Evolutionary conservation across 257 asterid genomes (phyloP), one percentile per base, ranked within the genome.

Genomic region (Asclepias syriaca): DNA sequence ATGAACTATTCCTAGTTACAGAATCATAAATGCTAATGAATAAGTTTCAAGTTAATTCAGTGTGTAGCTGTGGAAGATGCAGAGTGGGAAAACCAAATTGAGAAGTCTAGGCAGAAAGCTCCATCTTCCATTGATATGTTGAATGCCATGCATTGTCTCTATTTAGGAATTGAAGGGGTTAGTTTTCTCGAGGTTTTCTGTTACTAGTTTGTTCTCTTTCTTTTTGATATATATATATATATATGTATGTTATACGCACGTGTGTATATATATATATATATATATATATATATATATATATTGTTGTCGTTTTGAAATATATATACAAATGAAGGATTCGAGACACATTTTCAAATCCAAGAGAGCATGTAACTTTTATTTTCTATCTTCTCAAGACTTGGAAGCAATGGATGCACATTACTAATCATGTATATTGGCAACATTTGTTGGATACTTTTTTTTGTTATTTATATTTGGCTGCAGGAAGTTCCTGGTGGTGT

Each of bases 101-200:
- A 71, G 75, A 65, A 72, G 49, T 69, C 58, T 13, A 56, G 29
- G 29, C 85, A 78, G 77, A 87, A 78, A 78, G 45, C 71, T 49
- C 95, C 97, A 27, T 81, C 93, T 48, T 56, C 77, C 57, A 87
- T 87, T 46, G 83, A 85, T 19, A 24, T 89, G 45, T 67, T 89
- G 72, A 76, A 82, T 76, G 85, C 79, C 74, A 29, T 27, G 12
- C 73, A 63, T 54, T 74, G 80, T 46, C 72, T 72, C 37, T 79
- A 83, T 70, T 74, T 91, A 80, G 88, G 75, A 16, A 65, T 87
- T 65, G 73, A 77, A 71, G 95, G 89, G 97, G 96, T 91, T 78
- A 76, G 87, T 84, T 68, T 59, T 29, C 65, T n/a, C 54, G 46
- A 24, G 15, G 29, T 43, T 56, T 70, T 77, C 6, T 37, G 69